Evolutionary conservation across 2,329 filamentous ascomycete species (phyloP), one percentile per base, ranked within the genome.

Genomic region (Penicillium frequentans): DNA sequence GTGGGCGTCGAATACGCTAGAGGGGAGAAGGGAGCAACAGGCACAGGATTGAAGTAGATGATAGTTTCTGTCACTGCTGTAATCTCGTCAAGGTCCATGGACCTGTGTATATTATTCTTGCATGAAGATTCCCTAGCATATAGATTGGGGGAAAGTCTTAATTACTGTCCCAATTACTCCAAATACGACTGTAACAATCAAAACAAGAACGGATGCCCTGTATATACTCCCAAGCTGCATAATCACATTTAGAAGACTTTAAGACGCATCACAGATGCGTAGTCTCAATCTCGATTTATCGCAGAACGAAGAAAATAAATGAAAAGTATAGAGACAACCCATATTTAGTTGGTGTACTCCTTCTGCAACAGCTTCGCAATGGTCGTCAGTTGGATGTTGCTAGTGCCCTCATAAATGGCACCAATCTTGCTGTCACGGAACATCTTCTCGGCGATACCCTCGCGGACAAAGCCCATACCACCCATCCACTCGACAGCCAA

Each of bases 401-500:
- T 83, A 52, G 81, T 82, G 33, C 95, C 95, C 81, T 97, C 93
- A 74, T 97, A 97, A 67, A 97, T 98, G 63, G 92, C 92, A 10
- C 95, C 95, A 70, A 99, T 99, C 88, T 98, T 99, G 83, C 90
- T 95, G 75, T 99, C 95, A 47, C 95, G 84, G 84, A 89, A 99
- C 81, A 89, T 97, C 86, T 99, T 99, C 86, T 99, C 95, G 0
- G 95, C 95, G 57, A 96, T 86, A 0, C 95, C 95, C 76, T 99
- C 95, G 45, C 95, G 83, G 16, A 99, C 95, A 69, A 99, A 99
- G 46, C 95, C 95, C 95, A 99, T 98, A 44, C 95, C 95, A 48
- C 95, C 95, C 93, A 98, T 98, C 95, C 95, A 99, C 79, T 99
- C 95, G 27, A 99, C 86, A 0, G 93, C 95, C 49, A 90, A 84